Evolutionary conservation across 1,139 yeast genomes (phyloP), one percentile per base, ranked within the genome.

Genomic region (Suhomyces guaymorum): DNA sequence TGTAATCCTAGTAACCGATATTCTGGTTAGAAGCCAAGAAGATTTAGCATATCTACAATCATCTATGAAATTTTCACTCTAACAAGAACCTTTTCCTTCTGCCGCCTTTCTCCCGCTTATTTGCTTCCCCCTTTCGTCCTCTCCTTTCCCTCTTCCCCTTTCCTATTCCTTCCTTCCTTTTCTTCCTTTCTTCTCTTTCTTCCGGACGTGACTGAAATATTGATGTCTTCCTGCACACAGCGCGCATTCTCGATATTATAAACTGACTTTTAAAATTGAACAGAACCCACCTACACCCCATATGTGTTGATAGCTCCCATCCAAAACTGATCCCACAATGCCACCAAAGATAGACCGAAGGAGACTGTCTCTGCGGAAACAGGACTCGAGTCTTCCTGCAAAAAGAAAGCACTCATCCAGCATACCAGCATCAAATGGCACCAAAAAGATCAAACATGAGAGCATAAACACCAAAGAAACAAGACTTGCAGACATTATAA

Each of bases 401-500:
- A 39, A 39, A 28, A 27, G 43, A 24, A 37, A 36, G 15, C 28
- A 21, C 5, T 8, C 26, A 7, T 13, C 20, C 7, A 32, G 16
- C 12, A 15, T 11, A 23, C 15, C 29, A 7, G 11, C 27, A 13
- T 9, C 36, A n/a, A 21, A 20, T 9, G 28, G 27, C 7, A 9
- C 20, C 12, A 27, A 37, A 20, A 36, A 27, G 10, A 16, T 23
- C 4, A 30, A 24, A 15, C 24, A 19, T n/a, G 16, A 16, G 10
- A 22, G 7, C 19, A 8, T 18, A 4, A 21, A 16, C 2, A 17
- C 17, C 14, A 49, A 56, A 24, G 51, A 48, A 35, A 53, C 55
- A 28, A 45, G 46, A 35, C 43, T 70, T 25, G 56, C 63, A 2
- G 55, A 63, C 9, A 60, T 73, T 22, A 55, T 70, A 11, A 61